phyloP scores from a whole-genome alignment of 345 rosid genomes.

The thale cress (Arabidopsis thaliana) region TAIR10.1 NC_003074.8:5255001-5255500 shows the following conservation, averaged over 20 bases:
- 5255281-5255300: not conserved
- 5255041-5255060: too few species aligned
- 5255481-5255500: conserved; percentile 23
- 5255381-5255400: not conserved
- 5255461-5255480: conserved; percentile 24
- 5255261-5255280: conserved; percentile 7
- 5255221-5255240: not conserved
- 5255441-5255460: not conserved
- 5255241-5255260: not conserved
- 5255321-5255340: conserved; percentile 19
- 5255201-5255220: not conserved
- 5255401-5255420: conserved; percentile 22
- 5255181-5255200: not conserved
- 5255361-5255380: conserved; percentile 38
- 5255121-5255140: not conserved
- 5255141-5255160: not conserved
- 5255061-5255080: not conserved
- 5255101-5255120: not conserved
- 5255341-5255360: conserved; percentile 5
- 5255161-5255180: not conserved
- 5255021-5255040: not conserved
- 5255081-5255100: not conserved
- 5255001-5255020: not conserved
- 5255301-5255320: conserved; percentile 35
- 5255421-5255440: not conserved